Evolutionary conservation across 2,329 filamentous ascomycete species (phyloP), one percentile per base, ranked within the genome.

Genomic region (Pseudogymnoascus sp.): DNA sequence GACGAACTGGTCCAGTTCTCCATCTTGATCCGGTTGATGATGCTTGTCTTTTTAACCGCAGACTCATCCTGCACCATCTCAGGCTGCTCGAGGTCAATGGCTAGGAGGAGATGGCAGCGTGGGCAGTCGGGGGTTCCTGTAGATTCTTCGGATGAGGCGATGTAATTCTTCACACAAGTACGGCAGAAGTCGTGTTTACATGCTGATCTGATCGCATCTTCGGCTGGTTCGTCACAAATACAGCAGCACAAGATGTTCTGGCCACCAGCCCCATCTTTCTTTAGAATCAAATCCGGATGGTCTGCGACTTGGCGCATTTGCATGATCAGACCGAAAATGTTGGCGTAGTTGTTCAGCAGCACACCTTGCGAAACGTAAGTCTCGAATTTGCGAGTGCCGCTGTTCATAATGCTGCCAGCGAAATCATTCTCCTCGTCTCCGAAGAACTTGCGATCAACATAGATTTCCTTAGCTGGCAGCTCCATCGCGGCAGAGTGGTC

Each of bases 11-110:
- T 96, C 95, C 95, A 99, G 71, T 97, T 90, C 74, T 96, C 91
- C 93, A 97, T 97, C 76, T 93, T 91, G 77, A 99, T 97, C 63
- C 95, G 90, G 75, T 97, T 97, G 80, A 97, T 96, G 75, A 99
- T 99, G 1, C 92, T 96, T 12, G 87, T 93, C 77, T 97, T 97
- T 82, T 96, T 97, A 65, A 96, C 87, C 5, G 87, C 78, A 1
- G 86, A 82, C 74, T 93, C 90, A 66, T 97, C 91, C 75, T 97
- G 93, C 76, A 96, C 93, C 62, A 97, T 93, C 68, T 96, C 93
- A 0, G 93, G 91, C 76, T 97, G 93, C 73, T 97, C 93, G 40
- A 97, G 86, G 75, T 99, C 95, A 68, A 99, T 96, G 0, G 87
- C 85, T 5, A 99, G 82, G 1, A 87, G 82, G 60, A 97, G 96